Conservation (phyloP, 2,329 filamentous ascomycete species). For the Fusarium annulatum region DNA sequence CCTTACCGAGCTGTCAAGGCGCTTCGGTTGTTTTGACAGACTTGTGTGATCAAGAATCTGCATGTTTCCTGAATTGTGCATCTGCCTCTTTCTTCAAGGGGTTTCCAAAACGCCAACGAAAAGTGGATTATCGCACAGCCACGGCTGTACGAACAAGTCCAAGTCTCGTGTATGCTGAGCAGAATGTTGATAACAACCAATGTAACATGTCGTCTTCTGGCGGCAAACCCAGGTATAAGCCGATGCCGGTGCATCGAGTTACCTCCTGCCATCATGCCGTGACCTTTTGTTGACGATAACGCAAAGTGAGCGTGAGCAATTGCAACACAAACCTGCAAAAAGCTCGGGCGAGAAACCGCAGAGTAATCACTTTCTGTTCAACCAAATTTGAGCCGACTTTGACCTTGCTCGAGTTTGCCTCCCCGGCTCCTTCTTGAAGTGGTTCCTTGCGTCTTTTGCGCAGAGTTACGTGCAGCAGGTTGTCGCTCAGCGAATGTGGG, state of each 20-base stretch:
- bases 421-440: conserved; percentile 55
- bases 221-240: not conserved
- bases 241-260: not conserved
- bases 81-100: not conserved
- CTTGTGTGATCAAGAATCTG: conserved; percentile 28
- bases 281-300: not conserved
- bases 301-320: not conserved
- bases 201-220: not conserved
- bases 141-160: conserved; percentile 10
- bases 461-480: conserved; percentile 47
- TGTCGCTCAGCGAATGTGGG: conserved; percentile 56
- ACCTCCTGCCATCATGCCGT: conserved; percentile 1
- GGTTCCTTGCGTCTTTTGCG: conserved; percentile 49
- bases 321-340: not conserved
- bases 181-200: conserved; percentile 3
- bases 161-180: conserved; percentile 5
- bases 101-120: conserved; percentile 13
- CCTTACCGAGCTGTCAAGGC: conserved; percentile 31
- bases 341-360: not conserved
- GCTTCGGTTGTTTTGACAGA: conserved; percentile 34
- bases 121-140: conserved; percentile 13
- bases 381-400: conserved; percentile 70
- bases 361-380: conserved; percentile 48
- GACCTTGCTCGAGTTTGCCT: conserved; percentile 64
- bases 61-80: conserved; percentile 31